Evolutionary conservation across 495 filamentous ascomycete species (phyloP).

Genomic region (Polyplosphaeria fusca): DNA sequence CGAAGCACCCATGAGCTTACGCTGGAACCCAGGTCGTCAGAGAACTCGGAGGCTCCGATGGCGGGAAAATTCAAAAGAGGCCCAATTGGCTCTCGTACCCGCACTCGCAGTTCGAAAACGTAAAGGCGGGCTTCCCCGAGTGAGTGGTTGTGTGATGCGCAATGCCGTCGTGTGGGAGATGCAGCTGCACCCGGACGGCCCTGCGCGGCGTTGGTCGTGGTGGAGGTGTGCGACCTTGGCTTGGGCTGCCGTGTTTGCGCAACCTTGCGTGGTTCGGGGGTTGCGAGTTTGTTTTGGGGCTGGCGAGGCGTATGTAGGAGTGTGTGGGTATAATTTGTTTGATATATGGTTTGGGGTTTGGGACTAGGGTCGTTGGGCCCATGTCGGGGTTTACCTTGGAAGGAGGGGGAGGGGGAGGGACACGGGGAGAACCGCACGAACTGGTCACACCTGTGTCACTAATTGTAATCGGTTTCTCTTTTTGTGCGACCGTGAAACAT

Average conservation of each 20-base stretch:
- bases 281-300: no score
- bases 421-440: not conserved
- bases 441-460: not conserved
- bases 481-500: not conserved
- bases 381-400: no score
- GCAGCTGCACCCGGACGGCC: no score
- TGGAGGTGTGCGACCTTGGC: no score
- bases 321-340: slow-evolving; percentile 2
- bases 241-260: no score
- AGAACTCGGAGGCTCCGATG: slow-evolving; percentile 23
- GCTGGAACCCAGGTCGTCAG: slow-evolving; percentile 17
- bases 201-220: no score
- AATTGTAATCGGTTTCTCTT: not conserved
- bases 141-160: no score
- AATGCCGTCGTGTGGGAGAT: no score
- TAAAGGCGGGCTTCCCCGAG: slow-evolving; percentile 27
- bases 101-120: slow-evolving; percentile 29
- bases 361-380: not conserved
- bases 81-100: slow-evolving; percentile 30
- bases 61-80: slow-evolving; percentile 10
- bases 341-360: not conserved
- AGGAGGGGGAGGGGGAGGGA: no score
- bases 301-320: not conserved
- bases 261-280: no score
- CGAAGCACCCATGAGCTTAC: not conserved